These are phyloP conservation scores for Cladophialophora chaetospira DNA, from an alignment of 2,329 filamentous ascomycete genomes.

Conservation along the genomic window DNA sequence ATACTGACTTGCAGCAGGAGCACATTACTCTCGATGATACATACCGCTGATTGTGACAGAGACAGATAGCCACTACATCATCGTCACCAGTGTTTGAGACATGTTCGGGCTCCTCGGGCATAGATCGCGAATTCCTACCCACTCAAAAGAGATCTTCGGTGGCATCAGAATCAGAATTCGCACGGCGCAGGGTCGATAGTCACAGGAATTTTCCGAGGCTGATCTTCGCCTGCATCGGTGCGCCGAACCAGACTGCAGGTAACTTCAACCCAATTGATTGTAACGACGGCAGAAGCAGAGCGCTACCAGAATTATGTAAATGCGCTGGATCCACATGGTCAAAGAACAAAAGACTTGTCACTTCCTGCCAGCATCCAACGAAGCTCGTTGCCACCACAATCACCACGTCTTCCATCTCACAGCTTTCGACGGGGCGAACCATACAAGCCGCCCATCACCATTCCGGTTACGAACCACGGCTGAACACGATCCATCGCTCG, in stretches of 20 bases:
- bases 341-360: conserved; percentile 11
- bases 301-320: conserved; percentile 6
- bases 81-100: not conserved
- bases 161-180: not conserved
- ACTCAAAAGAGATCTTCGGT: not conserved
- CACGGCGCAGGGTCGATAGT: not conserved
- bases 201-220: not conserved
- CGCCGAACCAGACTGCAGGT: not conserved
- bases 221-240: not conserved
- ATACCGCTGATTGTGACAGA: too few relatives aligned
- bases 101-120: not conserved
- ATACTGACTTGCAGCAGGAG: too few relatives aligned
- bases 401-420: conserved; percentile 4
- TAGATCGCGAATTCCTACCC: not conserved
- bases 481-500: conserved; percentile 1
- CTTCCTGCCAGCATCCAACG: conserved; percentile 4
- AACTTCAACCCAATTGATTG: not conserved
- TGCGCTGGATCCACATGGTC: conserved; percentile 3
- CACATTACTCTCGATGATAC: too few relatives aligned
- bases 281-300: not conserved
- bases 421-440: conserved; percentile 5
- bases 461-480: conserved; percentile 1
- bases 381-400: conserved; percentile 9
- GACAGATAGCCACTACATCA: not conserved
- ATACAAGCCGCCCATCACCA: not conserved